phyloP scores from a whole-genome alignment of 441 rosid species.

The Hypseocharis bilobata region DNA sequence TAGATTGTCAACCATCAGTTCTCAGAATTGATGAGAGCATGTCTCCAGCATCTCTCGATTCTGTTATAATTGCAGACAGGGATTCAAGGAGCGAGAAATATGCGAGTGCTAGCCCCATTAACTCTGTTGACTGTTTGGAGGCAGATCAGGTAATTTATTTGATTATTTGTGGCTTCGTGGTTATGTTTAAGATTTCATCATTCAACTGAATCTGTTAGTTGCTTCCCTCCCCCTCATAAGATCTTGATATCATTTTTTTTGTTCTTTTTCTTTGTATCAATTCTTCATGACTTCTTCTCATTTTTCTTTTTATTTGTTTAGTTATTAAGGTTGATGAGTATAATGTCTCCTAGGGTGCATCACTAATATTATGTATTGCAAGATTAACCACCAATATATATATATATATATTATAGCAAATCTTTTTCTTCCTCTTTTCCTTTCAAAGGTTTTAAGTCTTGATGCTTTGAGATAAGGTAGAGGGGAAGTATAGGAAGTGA shows the following conservation, averaged over 20 bases:
- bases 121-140: slow-evolving; percentile 75
- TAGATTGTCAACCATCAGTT: slow-evolving; percentile 48
- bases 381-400: too few relatives aligned
- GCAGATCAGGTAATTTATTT: slow-evolving; percentile 58
- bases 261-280: neutral
- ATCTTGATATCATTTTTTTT: neutral
- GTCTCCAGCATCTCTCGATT: slow-evolving; percentile 79
- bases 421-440: neutral
- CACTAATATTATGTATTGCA: neutral
- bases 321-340: neutral
- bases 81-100: slow-evolving; percentile 54
- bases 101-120: slow-evolving; percentile 47
- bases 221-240: neutral
- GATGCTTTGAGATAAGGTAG: neutral
- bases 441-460: neutral
- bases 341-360: neutral
- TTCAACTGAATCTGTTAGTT: neutral
- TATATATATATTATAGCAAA: too few relatives aligned
- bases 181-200: neutral
- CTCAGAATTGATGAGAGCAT: slow-evolving; percentile 66
- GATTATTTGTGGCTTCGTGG: neutral
- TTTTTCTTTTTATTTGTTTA: neutral
- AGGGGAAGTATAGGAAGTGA: neutral
- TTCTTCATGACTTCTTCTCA: neutral
- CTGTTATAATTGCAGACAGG: slow-evolving; percentile 67